phyloP scores from a whole-genome alignment of 129 eudicot genomes.

The Flaveria robusta region DNA sequence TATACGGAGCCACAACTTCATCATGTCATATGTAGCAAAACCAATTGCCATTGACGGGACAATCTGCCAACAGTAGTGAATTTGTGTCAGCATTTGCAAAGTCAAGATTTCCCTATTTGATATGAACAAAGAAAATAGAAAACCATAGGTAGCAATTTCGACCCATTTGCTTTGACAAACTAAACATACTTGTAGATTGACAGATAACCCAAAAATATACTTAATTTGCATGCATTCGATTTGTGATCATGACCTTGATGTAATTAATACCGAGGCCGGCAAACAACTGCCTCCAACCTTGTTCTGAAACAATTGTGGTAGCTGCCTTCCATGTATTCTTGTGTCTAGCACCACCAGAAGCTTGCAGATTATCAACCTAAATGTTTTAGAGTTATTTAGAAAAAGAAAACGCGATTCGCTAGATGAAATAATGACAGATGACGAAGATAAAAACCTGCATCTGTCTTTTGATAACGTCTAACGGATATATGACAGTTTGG shows the following conservation, averaged over 20 bases:
- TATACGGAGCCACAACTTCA: conserved; percentile 76
- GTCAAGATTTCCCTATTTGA: background rate
- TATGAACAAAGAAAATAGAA: too few relatives aligned
- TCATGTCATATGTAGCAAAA: conserved; percentile 81
- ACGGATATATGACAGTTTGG: conserved; percentile 91
- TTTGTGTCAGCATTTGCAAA: background rate
- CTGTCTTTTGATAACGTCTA: conserved; percentile 95
- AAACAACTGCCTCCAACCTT: conserved; percentile 95
- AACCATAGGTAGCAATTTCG: too few relatives aligned
- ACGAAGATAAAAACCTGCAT: conserved; percentile 69
- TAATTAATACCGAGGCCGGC: conserved; percentile 97
- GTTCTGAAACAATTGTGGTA: conserved; percentile 56
- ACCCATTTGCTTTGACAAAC: background rate
- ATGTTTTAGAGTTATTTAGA: background rate
- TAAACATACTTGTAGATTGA: background rate
- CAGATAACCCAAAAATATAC: background rate
- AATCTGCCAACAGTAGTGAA: conserved; percentile 48
- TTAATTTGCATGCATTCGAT: background rate
- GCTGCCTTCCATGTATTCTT: conserved; percentile 73
- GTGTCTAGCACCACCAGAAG: conserved; percentile 48
- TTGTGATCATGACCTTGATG: conserved; percentile 53
- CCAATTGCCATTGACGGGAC: conserved; percentile 98
- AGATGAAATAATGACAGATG: background rate
- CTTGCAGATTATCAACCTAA: conserved; percentile 88
- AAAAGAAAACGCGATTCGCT: background rate